Conservation (phyloP, 768 basidiomycete genomes). For the Porphyrellus cyaneotinctus region DNA sequence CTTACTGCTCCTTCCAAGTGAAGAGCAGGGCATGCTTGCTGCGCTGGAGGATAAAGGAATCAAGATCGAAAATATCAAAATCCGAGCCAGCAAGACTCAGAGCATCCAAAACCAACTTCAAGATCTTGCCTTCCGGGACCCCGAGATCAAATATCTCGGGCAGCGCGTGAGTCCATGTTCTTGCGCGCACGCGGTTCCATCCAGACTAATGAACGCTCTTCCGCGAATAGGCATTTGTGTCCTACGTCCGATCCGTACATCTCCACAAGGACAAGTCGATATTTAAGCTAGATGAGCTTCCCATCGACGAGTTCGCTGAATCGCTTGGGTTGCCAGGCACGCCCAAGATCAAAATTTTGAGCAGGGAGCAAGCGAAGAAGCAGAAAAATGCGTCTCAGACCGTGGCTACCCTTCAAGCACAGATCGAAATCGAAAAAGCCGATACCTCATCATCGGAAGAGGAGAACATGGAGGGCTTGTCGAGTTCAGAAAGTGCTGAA, state of each 20-base stretch:
- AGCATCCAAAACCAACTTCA: conserved; percentile 86
- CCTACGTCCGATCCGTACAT: conserved; percentile 89
- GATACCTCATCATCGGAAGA: conserved; percentile 16
- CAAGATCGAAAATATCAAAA: conserved; percentile 75
- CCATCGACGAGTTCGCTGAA: conserved; percentile 79
- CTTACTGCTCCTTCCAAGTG: conserved; percentile 80
- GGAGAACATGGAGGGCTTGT: conserved; percentile 11
- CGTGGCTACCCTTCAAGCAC: conserved; percentile 35
- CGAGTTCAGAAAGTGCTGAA: conserved; percentile 22
- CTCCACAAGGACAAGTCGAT: conserved; percentile 92
- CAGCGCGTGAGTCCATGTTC: conserved; percentile 62
- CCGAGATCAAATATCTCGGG: conserved; percentile 95
- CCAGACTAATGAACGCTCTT: not conserved
- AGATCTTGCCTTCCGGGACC: conserved; percentile 89
- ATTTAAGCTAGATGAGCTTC: conserved; percentile 82
- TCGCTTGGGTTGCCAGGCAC: conserved; percentile 90
- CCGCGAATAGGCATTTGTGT: conserved; percentile 77
- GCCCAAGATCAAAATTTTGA: conserved; percentile 90
- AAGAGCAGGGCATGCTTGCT: conserved; percentile 85
- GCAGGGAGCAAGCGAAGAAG: conserved; percentile 60
- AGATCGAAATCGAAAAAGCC: conserved; percentile 23
- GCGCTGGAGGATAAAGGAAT: conserved; percentile 72
- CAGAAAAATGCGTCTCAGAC: conserved; percentile 70
- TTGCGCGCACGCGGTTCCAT: not conserved
- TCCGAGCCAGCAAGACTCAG: conserved; percentile 81